Evolutionary conservation across 2,329 filamentous ascomycete genomes (phyloP), one percentile per base, ranked within the genome.

Genomic region (Trichoderma oligosporum): DNA sequence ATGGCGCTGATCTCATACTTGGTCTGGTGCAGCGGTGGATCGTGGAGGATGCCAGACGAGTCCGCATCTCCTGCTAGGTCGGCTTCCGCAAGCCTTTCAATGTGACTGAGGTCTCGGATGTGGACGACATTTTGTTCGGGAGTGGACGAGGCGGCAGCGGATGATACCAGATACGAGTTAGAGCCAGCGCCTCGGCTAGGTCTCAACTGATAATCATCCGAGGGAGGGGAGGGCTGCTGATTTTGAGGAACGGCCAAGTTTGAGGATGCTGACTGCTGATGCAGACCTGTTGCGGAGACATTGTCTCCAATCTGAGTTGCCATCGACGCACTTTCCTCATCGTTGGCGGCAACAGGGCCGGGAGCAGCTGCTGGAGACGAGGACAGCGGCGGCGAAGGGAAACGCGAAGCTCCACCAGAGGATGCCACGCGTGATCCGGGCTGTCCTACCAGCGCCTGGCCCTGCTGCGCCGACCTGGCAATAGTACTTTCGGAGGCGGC

Each of bases 1-100:
- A 99, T 97, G 53, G 85, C 89, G 74, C 92, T 97, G 66, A 99
- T 97, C 73, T 97, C 94, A 71, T 96, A 99, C 69, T 84, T 84
- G 74, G 81, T 81, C 61, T 79, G 79, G 64, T 81, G 79, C 35
- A 78, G 70, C 31, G 76, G 78, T 11, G 77, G 74, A 60, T 78
- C 81, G 62, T 78, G 78, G 56, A 78, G 72, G 56, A 76, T 76
- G 65, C 81, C 75, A 62, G 79, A 64, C 2, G 74, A 74, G 55
- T 25, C 47, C 7, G 33, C 44, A 16, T 44, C 45, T 12, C 74
- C 74, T 22, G 76, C 84, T 68, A 87, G 78, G 63, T 96, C 90
- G 62, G 93, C 87, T 62, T 82, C 86, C 24, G 91, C 91, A 61
- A 99, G 87, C 68, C 84, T 91, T 70, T 94, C 89, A 61, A 99